Percentiles rank a stretch among this genome's conserved stretches.
Conservation (phyloP, 2,329 filamentous ascomycete species). For the Chalaropsis ovoidea region DNA sequence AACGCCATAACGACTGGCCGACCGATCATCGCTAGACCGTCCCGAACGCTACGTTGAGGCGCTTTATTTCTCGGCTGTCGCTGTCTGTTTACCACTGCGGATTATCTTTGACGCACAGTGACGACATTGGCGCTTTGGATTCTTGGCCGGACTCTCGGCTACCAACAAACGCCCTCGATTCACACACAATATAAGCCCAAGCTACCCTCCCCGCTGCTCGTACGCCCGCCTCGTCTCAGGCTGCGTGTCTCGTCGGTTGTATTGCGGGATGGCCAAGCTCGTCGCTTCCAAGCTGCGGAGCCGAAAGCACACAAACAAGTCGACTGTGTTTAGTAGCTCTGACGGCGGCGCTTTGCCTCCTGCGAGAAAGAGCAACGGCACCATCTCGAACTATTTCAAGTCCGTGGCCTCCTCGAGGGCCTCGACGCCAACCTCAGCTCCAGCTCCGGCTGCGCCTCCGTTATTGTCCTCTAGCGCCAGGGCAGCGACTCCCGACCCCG, state of each 20-base stretch:
- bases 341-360: background rate
- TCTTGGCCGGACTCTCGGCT: no score
- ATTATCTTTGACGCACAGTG: no score
- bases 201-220: background rate
- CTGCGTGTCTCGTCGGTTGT: background rate
- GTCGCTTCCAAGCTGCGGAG: background rate
- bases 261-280: background rate
- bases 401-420: background rate
- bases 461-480: background rate
- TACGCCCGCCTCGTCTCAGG: background rate
- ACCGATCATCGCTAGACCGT: background rate
- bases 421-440: background rate
- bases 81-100: no score
- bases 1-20: background rate
- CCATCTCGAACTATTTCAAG: conserved; percentile 11
- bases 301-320: background rate
- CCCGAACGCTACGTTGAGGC: no score
- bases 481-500: background rate
- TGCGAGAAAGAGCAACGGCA: background rate
- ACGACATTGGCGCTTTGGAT: no score
- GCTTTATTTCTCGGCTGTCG: no score
- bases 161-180: no score
- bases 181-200: no score
- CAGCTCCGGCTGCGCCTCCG: background rate
- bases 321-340: background rate